Conservation (phyloP, 768 basidiomycete species). For the Boletus coccyginus region DNA sequence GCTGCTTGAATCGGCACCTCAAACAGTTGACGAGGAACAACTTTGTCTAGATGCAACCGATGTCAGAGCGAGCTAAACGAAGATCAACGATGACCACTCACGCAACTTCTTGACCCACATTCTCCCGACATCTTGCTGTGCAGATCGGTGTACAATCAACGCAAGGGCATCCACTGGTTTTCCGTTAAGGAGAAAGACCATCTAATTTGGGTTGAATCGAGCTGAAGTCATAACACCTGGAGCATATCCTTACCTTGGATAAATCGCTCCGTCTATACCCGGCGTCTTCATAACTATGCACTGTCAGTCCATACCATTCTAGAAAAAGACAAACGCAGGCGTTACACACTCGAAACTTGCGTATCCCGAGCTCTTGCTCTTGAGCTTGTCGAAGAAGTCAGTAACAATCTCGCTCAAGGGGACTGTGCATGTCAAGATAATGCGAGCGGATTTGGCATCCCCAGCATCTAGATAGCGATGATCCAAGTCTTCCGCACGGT, state of each 20-base stretch:
- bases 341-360: conserved; percentile 83
- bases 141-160: conserved; percentile 83
- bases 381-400: conserved; percentile 93
- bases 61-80: not conserved
- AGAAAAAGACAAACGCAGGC: not conserved
- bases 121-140: conserved; percentile 69
- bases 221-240: not conserved
- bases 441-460: conserved; percentile 44
- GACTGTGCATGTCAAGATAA: conserved; percentile 79
- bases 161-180: conserved; percentile 93
- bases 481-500: conserved; percentile 80
- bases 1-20: conserved; percentile 96
- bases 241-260: conserved; percentile 60
- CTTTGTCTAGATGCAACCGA: conserved; percentile 56
- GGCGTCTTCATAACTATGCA: conserved; percentile 84
- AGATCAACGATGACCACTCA: conserved; percentile 37
- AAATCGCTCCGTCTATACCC: conserved; percentile 82
- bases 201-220: conserved; percentile 42
- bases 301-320: not conserved
- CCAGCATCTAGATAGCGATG: conserved; percentile 78
- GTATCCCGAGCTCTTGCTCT: conserved; percentile 88
- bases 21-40: conserved; percentile 89
- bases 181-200: conserved; percentile 86
- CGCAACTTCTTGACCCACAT: conserved; percentile 92
- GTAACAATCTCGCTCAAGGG: conserved; percentile 93